Base-by-base conservation (phyloP, 2,329 filamentous ascomycete species). In the Monilinia vaccinii-corymbosi region DNA sequence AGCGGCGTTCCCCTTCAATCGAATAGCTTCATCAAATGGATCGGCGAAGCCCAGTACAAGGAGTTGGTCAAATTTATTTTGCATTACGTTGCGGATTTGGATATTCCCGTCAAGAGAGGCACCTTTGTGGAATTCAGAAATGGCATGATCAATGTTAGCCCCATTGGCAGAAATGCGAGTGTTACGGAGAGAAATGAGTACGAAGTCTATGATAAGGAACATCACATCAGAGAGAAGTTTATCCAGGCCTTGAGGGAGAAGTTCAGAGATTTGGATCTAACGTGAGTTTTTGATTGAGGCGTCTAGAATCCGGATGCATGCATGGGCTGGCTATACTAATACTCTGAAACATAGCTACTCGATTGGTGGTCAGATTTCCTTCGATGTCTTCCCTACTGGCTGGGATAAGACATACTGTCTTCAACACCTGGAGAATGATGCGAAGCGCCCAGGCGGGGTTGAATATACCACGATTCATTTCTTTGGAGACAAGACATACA, bases 351-450 rank as follows among this genome's bases (percentile, higher is more conserved):
- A 64, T 63, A 92, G 89, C 46, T 97, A 88, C 80, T 93, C 91
- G 64, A 96, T 99, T 70, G 94, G 94, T 68, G 94, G 94, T 57
- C 91, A 97, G 73, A 97, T 99, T 76, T 97, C 92, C 62, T 99
- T 99, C 75, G 94, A 99, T 73, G 89, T 97, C 70, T 99, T 99
- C 82, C 94, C 94, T 65, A 83, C 79, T 2, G 94, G 94, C 71
- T 99, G 94, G 94, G 94, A 99, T 78, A 99, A 97, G 85, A 96
- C 90, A 11, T 99, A 96, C 81, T 97, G 92, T 78, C 80, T 97
- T 67, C 79, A 83, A 69, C 92, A 97, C 75, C 79, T 97, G 63
- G 90, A 94, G 77, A 81, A 81, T 65, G 92, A 97, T 74, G 86
- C 87, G 65, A 77, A 81, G 76, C 79, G 81, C 73, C 79, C 81